Evolutionary conservation across 345 rosid genomes (phyloP), one percentile per base, ranked within the genome.

Genomic region (Bruguiera sexangula): DNA sequence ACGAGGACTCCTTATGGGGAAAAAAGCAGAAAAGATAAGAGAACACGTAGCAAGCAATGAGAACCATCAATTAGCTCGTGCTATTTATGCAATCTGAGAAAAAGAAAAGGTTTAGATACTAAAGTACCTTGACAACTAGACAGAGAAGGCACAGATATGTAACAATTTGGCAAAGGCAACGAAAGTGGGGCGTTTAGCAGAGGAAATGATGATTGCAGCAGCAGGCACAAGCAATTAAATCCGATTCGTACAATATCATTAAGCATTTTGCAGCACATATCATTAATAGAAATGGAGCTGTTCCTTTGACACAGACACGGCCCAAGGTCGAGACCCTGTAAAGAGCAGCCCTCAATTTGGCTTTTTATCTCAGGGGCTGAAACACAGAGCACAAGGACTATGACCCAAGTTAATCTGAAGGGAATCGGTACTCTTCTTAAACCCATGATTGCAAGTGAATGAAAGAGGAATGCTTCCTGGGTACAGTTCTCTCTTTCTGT

Each of bases 141-240:
- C 68, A 79, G 24, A 46, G 82, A 62, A 59, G 87, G 84, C 6
- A 78, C 67, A 24, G 58, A 67, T 36, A 80, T 53, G 68, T 55
- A 60, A 48, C 84, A 84, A 37, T 78, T 67, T 6, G 82, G 64
- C 1, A 78, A 69, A 6, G 80, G 80, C 63, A 82, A 52, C n/a
- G 48, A 51, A n/a, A 80, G 6, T 29, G 80, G 69, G 0, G 69
- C 22, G 66, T 55, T 64, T 0, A 31, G 31, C 58, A 53, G 72
- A 29, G 69, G 78, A 60, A 59, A 3, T 1, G 72, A 73, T 20
- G 78, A 36, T 10, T 65, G 70, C 43, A 71, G 6, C 70, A 76
- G 30, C 32, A 79, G 69, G 72, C 88, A 82, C 68, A 80, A 69
- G 75, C 84, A 82, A 60, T 67, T 69, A 4, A 30, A 77, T 51